phyloP scores from a whole-genome alignment of 108 stramenopile species.

The Cyclotella atomus region DNA sequence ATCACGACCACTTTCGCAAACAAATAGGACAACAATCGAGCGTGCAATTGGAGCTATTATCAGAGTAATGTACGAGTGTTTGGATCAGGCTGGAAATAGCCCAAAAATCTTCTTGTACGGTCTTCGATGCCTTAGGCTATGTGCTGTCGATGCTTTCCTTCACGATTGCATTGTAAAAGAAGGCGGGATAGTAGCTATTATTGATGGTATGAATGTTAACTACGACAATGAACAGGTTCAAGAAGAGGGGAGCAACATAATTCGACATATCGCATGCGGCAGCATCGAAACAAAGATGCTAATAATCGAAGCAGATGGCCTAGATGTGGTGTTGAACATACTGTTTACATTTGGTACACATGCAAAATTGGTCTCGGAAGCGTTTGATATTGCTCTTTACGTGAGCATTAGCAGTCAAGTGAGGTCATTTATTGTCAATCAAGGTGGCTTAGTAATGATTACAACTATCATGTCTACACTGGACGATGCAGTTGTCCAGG shows the following conservation, averaged over 20 bases:
- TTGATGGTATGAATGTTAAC: slow-evolving; percentile 24
- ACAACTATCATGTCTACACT: not conserved
- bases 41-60: not conserved
- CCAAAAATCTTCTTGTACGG: slow-evolving; percentile 11
- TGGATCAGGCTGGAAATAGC: slow-evolving; percentile 14
- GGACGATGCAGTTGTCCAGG: not conserved
- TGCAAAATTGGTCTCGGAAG: not conserved
- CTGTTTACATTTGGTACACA: slow-evolving; percentile 15
- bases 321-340: slow-evolving; percentile 14
- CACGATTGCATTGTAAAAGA: slow-evolving; percentile 14
- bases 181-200: slow-evolving; percentile 27
- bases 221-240: slow-evolving; percentile 15
- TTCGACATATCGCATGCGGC: not conserved
- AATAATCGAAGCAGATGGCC: slow-evolving; percentile 23
- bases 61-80: slow-evolving; percentile 5
- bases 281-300: not conserved
- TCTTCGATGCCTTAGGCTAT: not conserved
- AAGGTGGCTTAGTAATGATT: slow-evolving; percentile 17
- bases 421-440: slow-evolving; percentile 7
- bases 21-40: not conserved
- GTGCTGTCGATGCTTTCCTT: not conserved
- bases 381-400: not conserved
- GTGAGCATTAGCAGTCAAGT: slow-evolving; percentile 7
- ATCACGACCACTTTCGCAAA: not conserved
- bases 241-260: slow-evolving; percentile 18